Percentiles rank a stretch among this genome's conserved stretches.
phyloP scores from a whole-genome alignment of 2,329 filamentous ascomycete genomes.

The Hypoxylon sp. region DNA sequence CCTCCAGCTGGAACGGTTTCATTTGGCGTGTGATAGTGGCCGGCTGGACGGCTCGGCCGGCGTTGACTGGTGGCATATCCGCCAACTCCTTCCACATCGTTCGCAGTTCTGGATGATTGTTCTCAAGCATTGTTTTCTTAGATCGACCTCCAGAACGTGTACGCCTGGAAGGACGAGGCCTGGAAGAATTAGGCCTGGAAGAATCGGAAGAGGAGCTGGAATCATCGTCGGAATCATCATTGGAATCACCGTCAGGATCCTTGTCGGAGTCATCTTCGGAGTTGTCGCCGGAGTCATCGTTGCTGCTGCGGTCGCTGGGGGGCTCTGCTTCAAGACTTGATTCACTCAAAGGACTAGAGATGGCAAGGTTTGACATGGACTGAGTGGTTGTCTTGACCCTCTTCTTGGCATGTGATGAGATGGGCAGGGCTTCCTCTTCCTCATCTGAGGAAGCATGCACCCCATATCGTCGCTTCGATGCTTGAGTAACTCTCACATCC shows the following conservation, averaged over 20 bases:
- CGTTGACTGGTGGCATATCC: conserved; percentile 75
- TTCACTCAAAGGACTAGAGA: too few species aligned
- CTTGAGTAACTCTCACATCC: too few species aligned
- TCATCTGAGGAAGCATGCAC: too few species aligned
- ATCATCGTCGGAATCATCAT: background rate
- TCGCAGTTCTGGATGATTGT: conserved; percentile 81
- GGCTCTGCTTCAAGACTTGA: background rate
- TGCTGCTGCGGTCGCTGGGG: background rate
- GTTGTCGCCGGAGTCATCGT: conserved; percentile 29
- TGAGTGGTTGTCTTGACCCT: too few species aligned
- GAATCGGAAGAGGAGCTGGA: background rate
- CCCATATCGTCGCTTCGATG: too few species aligned
- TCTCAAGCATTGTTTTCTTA: conserved; percentile 71
- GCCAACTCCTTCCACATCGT: conserved; percentile 89
- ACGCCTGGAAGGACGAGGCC: too few species aligned
- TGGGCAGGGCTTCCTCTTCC: too few species aligned
- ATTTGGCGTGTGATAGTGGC: conserved; percentile 83
- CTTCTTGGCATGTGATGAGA: too few species aligned
- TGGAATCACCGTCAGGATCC: conserved; percentile 29
- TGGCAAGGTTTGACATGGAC: background rate
- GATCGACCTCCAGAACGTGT: too few species aligned
- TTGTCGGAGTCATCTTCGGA: conserved; percentile 24
- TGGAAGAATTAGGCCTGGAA: too few species aligned
- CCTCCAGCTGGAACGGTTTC: conserved; percentile 94
- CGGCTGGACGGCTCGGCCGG: conserved; percentile 78